A percentile compares a stretch with the other conserved stretches of the same genome.
Evolutionary conservation across 2,329 filamentous ascomycete species (phyloP).

Genomic region (Phialophora chinensis): DNA sequence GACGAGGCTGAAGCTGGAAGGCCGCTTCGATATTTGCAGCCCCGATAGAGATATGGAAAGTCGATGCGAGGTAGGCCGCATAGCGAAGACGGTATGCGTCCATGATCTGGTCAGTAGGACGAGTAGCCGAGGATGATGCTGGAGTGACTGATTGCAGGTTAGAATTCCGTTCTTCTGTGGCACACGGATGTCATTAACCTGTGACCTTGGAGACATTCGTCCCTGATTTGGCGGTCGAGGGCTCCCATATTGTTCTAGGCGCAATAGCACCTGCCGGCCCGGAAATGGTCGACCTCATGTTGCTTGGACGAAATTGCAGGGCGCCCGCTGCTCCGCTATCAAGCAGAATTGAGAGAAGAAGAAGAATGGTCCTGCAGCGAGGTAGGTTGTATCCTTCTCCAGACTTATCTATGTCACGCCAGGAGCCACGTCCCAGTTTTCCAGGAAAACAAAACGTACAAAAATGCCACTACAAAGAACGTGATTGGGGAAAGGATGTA

Average conservation of each 20-base stretch:
- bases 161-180: background rate
- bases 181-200: background rate
- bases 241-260: constrained; percentile 5
- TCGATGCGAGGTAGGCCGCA: constrained; percentile 28
- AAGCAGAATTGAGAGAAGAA: background rate
- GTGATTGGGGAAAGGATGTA: background rate
- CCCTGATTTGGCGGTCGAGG: constrained; percentile 2
- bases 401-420: background rate
- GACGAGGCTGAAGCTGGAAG: constrained; percentile 18
- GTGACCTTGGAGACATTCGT: constrained; percentile 14
- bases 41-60: constrained; percentile 26
- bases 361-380: background rate
- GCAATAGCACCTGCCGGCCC: background rate
- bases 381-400: background rate
- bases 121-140: background rate
- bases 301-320: background rate
- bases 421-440: background rate
- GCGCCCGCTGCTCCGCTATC: background rate
- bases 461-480: constrained; percentile 10
- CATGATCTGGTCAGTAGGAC: constrained; percentile 13
- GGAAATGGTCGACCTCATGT: background rate
- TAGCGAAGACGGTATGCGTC: constrained; percentile 25
- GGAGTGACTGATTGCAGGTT: constrained; percentile 5
- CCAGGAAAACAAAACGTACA: constrained; percentile 1
- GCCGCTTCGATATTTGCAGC: constrained; percentile 20